These are phyloP conservation scores for Pestalotiopsis fici DNA, from an alignment of 2,329 filamentous ascomycete genomes.

Conservation along the genomic window DNA sequence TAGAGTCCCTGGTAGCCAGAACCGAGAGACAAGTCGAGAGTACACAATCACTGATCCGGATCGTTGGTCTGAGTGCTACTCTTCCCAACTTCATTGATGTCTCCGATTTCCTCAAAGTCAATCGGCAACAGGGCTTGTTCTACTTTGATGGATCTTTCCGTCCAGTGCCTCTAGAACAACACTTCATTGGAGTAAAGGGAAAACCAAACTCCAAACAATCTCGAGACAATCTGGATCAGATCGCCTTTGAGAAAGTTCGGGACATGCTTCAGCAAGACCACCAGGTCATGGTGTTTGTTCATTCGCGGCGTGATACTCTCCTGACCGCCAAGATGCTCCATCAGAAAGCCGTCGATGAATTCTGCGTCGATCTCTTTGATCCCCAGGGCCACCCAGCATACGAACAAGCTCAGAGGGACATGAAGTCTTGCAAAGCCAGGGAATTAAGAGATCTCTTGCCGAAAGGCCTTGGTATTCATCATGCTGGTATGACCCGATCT, in stretches of 20 bases:
- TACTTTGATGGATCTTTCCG: constrained; percentile 97
- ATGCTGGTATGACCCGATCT: constrained; percentile 92
- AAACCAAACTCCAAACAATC: constrained; percentile 81
- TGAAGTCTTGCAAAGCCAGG: constrained; percentile 81
- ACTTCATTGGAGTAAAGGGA: constrained; percentile 94
- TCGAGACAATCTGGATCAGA: constrained; percentile 83
- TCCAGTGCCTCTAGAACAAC: constrained; percentile 93
- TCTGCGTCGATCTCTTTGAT: constrained; percentile 80
- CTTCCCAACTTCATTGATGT: constrained; percentile 97
- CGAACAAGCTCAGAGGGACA: constrained; percentile 76
- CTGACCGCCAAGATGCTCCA: constrained; percentile 83
- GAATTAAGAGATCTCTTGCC: constrained; percentile 87
- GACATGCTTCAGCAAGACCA: constrained; percentile 92
- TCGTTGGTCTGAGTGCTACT: constrained; percentile 92
- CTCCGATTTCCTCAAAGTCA: constrained; percentile 94
- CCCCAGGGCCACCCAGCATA: constrained; percentile 78
- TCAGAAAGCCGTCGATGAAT: constrained; percentile 82
- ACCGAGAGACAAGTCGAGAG: constrained; percentile 97
- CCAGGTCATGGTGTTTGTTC: constrained; percentile 99
- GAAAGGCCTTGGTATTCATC: constrained; percentile 92
- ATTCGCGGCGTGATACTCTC: constrained; percentile 92
- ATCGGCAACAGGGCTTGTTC: constrained; percentile 88
- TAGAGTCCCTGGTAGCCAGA: constrained; percentile 92
- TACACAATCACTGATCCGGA: constrained; percentile 94
- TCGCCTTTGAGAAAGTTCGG: constrained; percentile 90